Evolutionary conservation across 2,329 filamentous ascomycete genomes (phyloP), one percentile per base, ranked within the genome.

Genomic region (Fusarium newnesense): DNA sequence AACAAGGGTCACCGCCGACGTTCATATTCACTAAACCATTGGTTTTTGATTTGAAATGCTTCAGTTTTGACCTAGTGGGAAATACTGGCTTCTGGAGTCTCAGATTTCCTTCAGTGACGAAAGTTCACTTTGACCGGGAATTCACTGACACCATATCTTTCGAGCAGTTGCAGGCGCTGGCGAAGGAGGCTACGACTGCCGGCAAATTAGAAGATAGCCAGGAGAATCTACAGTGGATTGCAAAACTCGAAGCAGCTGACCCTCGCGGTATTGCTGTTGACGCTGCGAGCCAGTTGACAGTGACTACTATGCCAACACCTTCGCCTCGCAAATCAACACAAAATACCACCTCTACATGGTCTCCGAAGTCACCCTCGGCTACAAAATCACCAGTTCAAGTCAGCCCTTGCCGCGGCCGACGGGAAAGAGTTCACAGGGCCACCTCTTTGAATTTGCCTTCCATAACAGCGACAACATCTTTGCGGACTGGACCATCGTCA

Each of bases 41-140:
- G 26, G 90, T 97, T 0, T 93, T 95, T 63, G 95, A 97, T 75
- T 84, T 97, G 67, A 86, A 93, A 30, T 95, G 94, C 60, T 93
- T 94, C 70, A 91, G 92, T 1, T 97, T 95, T 74, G 92, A 94
- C 67, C 93, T 92, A 77, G 87, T 88, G 6, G 87, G 89, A 8
- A 91, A 92, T 76, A 90, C 89, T 19, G 86, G 87, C 2, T 95
- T 93, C 76, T 94, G 90, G 84, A 91, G 91, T 67, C 88, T 94
- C 59, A 88, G 95, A 3, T 97, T 97, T 76, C 93, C 95, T 3
- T 86, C 88, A 5, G 89, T 96, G 7, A 87, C 89, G 64, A 97
- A 96, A 77, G 86, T 97, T 15, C 94, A 97, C 76, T 88, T 87
- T 68, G 94, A 97, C 79, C 87, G 94, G 30, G 88, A 88, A 5